Evolutionary conservation across 2,329 filamentous ascomycete species (phyloP), one percentile per base, ranked within the genome.

Genomic region (Lachnellula willkommii): DNA sequence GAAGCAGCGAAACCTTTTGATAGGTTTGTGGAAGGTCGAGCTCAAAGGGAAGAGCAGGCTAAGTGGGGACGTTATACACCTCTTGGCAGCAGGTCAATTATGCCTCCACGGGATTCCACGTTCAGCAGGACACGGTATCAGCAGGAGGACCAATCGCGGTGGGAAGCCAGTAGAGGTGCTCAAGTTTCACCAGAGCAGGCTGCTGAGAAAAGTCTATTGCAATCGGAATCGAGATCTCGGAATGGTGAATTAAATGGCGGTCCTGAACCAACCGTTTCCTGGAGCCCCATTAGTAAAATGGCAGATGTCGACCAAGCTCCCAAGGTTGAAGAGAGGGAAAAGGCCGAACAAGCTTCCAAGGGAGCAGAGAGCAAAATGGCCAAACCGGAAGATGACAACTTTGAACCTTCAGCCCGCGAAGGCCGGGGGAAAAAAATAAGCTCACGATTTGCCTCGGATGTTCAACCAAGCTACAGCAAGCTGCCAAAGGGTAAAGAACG

Each of bases 31-130:
- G 51, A 60, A 52, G 63, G 39, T 36, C 62, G 66, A 17, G 54
- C 60, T 36, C 50, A 63, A 53, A 63, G 67, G 51, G 67, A 68
- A 53, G 54, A 64, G 45, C 39, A 65, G 26, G 56, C 66, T 12
- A 62, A 48, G 20, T 49, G 26, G 6, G 60, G 53, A n/a, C 55
- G 28, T 45, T 69, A 68, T 50, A 65, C 56, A 12, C 63, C 66
- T 15, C 26, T 68, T 12, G 46, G 53, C 37, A 40, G 40, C 14
- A 57, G 46, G 40, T 42, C 54, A 37, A 45, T 28, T 17, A 45
- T 45, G 8, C 47, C 42, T 48, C 51, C 15, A 37, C 32, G 15
- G 14, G 28, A 51, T 24, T 26, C 35, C 8, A 37, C 15, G 22
- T 22, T 12, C 26, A 9, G 20, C 1, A 5, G 28, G 12, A 32